These are phyloP conservation scores for Leccinum pellstonianum DNA, from an alignment of 768 basidiomycete genomes.

Conservation along the genomic window DNA sequence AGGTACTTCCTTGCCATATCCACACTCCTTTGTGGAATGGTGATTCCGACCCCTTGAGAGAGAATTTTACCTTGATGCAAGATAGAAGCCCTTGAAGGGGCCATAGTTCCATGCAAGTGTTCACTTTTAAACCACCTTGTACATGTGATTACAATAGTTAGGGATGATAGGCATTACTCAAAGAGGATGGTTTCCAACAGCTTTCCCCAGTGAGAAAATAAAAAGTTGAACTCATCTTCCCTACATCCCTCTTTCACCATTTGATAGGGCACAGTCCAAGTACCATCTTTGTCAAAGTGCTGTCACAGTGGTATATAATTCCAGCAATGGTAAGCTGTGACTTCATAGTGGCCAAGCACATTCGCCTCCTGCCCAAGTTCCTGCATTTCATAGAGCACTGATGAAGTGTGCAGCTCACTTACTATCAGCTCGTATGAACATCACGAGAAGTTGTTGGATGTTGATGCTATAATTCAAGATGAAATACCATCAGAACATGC, in stretches of 20 bases:
- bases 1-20: not conserved
- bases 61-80: not conserved
- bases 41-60: not conserved
- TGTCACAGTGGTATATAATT: slow-evolving; percentile 7
- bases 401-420: not conserved
- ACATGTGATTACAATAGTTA: no score
- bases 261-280: slow-evolving; percentile 9
- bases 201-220: no score
- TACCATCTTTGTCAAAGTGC: slow-evolving; percentile 1
- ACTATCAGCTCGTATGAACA: no score
- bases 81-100: not conserved
- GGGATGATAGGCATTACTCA: no score
- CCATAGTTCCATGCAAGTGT: not conserved
- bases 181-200: no score
- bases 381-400: not conserved
- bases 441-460: no score
- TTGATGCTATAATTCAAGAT: no score
- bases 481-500: no score
- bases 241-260: slow-evolving; percentile 3
- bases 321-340: slow-evolving; percentile 5
- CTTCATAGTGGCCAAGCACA: not conserved
- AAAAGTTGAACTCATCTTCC: no score
- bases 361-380: not conserved
- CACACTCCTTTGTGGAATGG: not conserved
- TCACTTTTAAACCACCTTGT: not conserved